These are phyloP conservation scores for Sugiyamaella marilandica DNA, from an alignment of 805 yeast species.

Conservation along the genomic window DNA sequence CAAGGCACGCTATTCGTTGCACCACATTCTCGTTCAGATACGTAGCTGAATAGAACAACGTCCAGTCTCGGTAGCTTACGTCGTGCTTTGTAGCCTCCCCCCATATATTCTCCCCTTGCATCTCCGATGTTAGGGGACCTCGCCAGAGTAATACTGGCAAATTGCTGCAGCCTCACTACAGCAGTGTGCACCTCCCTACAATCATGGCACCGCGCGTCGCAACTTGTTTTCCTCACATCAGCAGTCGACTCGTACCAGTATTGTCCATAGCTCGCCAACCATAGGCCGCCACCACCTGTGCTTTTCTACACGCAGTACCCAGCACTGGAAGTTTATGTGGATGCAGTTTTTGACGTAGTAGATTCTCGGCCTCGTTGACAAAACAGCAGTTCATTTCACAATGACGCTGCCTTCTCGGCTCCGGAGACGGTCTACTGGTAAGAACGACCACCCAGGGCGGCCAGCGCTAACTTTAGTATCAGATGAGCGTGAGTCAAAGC, in stretches of 20 bases:
- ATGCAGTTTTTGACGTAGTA: not conserved
- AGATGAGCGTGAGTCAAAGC: slow-evolving; percentile 2
- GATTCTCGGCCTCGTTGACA: not conserved
- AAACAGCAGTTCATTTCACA: not conserved
- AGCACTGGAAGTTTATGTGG: not conserved
- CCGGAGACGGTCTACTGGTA: slow-evolving; percentile 10
- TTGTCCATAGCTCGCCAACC: not conserved
- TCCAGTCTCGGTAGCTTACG: no score
- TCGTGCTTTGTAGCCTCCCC: no score
- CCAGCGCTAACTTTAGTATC: not conserved
- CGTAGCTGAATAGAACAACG: no score
- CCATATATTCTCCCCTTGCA: no score
- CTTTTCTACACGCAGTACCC: not conserved
- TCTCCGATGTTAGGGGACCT: not conserved
- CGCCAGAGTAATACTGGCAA: not conserved
- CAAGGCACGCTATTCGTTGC: no score
- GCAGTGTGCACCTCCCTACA: not conserved
- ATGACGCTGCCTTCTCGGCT: slow-evolving; percentile 7
- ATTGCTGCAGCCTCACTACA: not conserved
- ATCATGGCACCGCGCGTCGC: not conserved
- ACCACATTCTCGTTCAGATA: no score
- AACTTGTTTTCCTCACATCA: slow-evolving; percentile 1
- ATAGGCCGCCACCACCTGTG: not conserved
- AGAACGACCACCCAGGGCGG: not conserved
- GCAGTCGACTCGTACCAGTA: not conserved